Percentiles rank a stretch among this genome's conserved stretches.
These are phyloP conservation scores for Yarrowia phangngaensis DNA, from an alignment of 805 yeast species.

Conservation along the genomic window DNA sequence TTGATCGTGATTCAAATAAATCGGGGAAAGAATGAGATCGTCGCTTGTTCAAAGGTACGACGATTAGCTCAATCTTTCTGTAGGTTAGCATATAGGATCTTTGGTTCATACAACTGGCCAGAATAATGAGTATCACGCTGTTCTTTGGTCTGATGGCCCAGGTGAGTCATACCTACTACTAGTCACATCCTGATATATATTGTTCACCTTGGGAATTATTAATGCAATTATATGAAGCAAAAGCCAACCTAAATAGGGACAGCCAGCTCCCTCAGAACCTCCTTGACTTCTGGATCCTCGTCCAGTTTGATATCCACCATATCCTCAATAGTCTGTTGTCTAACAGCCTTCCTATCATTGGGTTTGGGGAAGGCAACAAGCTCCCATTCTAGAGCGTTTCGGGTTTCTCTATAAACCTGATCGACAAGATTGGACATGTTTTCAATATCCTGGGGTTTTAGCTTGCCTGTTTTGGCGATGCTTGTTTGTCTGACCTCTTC, in stretches of 20 bases:
- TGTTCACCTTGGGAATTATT: too few species aligned
- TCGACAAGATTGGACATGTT: slow-evolving; percentile 16
- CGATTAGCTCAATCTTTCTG: too few species aligned
- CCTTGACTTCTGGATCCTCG: slow-evolving; percentile 23
- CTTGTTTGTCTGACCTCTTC: slow-evolving; percentile 12
- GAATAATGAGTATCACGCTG: too few species aligned
- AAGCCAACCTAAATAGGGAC: slow-evolving; percentile 2
- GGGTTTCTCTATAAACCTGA: slow-evolving; percentile 17
- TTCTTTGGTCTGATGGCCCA: too few species aligned
- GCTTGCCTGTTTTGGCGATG: slow-evolving; percentile 21
- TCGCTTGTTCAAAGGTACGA: too few species aligned
- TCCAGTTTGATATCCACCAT: slow-evolving; percentile 20
- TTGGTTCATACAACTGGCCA: too few species aligned
- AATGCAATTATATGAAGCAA: too few species aligned
- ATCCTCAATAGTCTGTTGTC: slow-evolving; percentile 13
- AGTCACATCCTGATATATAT: too few species aligned
- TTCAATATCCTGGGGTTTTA: slow-evolving; percentile 23
- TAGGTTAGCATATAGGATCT: too few species aligned
- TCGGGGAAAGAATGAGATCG: too few species aligned
- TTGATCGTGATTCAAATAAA: too few species aligned
- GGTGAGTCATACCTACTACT: too few species aligned
- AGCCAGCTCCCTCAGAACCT: slow-evolving; percentile 2
- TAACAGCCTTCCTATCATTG: neutral
- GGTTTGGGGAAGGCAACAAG: slow-evolving; percentile 11
- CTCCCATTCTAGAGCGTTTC: slow-evolving; percentile 22